Base-by-base conservation (phyloP, 1,284 basidiomycete genomes). In the Ustilago esculenta region DNA sequence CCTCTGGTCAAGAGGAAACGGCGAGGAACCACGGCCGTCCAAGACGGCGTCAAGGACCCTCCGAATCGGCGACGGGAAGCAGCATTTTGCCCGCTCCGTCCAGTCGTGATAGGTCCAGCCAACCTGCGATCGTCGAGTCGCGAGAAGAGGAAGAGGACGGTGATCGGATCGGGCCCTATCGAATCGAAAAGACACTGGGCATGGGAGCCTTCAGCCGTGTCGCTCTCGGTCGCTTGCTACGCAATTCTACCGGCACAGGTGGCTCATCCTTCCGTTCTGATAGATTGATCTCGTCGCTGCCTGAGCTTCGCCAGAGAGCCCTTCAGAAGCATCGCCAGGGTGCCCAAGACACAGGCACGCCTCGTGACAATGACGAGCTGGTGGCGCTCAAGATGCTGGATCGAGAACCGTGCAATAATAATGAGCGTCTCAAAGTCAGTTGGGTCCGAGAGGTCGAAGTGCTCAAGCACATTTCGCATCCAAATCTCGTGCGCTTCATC, bases 391-490 rank as follows among this genome's bases (percentile, higher is more conserved):
- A 94, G 85, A 87, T 93, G 85, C 90, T 92, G 21, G 87, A 89
- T 46, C 84, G 88, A 30, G 84, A 85, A 34, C 79, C 80, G 9
- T 88, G 86, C 70, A 84, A 85, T 35, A 82, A 83, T 46, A 87
- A 88, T 73, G 86, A 92, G 64, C 84, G 91, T 45, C 91, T 91
- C 61, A 83, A 90, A 27, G 91, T 93, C 53, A 89, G 89, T 64
- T 94, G 94, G 80, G 87, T 92, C 36, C 85, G 92, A 23, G 92
- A 94, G 82, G 92, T 92, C 11, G 91, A 93, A 76, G 90, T 95
- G 11, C 84, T 95, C 34, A 87, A 89, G 88, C 90, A 92, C 76
- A 90, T 94, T 43, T 88, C 88, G 3, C 93, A 95, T 81, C 91
- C 92, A 0, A 89, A 88, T 39, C 90, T 94, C 57, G 89, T 92